Evolutionary conservation across 2,329 filamentous ascomycete genomes (phyloP), one percentile per base, ranked within the genome.

Genomic region (Botrytis porri): DNA sequence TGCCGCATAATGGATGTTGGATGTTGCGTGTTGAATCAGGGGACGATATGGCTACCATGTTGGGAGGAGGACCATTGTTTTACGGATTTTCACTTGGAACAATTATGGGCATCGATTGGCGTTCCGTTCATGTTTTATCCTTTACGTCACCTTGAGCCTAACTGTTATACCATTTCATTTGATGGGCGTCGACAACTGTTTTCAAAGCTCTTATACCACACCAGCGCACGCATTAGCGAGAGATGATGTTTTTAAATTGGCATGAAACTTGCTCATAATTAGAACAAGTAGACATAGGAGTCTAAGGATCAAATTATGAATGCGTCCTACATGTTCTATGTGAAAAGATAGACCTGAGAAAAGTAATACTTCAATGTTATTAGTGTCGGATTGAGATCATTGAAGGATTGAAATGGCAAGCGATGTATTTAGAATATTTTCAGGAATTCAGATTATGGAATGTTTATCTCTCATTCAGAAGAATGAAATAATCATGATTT

Each of bases 141-240:
- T 67, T 54, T 41, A 35, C 69, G 57, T 64, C 43, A 41, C 69
- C 60, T 54, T n/a, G 32, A 45, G 35, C 54, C 48, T 54, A 54
- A n/a, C 48, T 54, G 48, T n/a, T 51, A 71, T 72, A 62, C 41
- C 69, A 74, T 72, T 74, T 73, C 39, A 32, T 66, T 71, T 60
- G 39, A 69, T 45, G 54, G 66, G 51, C 57, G 64, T 59, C 57
- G 45, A 41, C 45, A 57, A 69, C 32, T 69, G 71, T 51, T 73
- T 69, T 48, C 29, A 32, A 64, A 45, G 60, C 57, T 73, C 51
- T 65, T 71, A 71, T 64, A 71, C 69, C 69, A 70, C 43, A 63
- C 32, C 54, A 63, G 69, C 69, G 41, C 62, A 67, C 48, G 64
- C 64, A 67, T 54, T 57, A 45, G 39, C 57, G 69, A 61, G 32